Base-by-base conservation (phyloP, 805 yeast species). In the Candida sonorensis region DNA sequence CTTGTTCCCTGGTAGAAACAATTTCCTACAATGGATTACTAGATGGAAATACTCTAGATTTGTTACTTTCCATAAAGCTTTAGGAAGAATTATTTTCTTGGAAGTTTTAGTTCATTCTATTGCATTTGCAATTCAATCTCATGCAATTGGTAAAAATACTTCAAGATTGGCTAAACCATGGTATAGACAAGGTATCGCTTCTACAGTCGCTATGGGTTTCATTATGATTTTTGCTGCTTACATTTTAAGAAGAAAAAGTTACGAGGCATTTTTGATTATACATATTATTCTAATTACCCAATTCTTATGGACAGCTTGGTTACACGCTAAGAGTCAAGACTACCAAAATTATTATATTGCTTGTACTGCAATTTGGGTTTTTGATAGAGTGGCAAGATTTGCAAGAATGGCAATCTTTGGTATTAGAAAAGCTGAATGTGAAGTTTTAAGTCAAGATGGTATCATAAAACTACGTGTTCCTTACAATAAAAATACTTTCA, bases 1-100 rank as follows among this genome's bases (percentile, higher is more conserved):
- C 20, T 52, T 76, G 30, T 75, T 77, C 48, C 77, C 82, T 2
- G 75, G 81, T 26, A 58, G 84, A 44, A 78, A 78, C 53, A 78
- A 77, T 46, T 51, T 79, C 30, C 51, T 78, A 36, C 75, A 69
- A 38, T 72, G 73, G 72, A 12, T 72, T 12, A 72, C 84, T 1
- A 70, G 79, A 17, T 72, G 81, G 79, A 60, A 61, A 11, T 67
- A 57, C 37, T 56, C 77, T 0, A 63, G 78, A 15, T 78, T 74
- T 48, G 61, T 75, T 28, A 57, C 70, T 19, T 71, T 67, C 45
- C 85, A 78, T 49, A 64, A 79, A 31, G 77, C 80, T 58, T 40
- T 74, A 7, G 66, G 76, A 1, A 61, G 83, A 39, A 52, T 66
- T 10, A 48, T 62, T 2, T 51, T 59, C 22, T 31, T 64, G 2